These are phyloP conservation scores for Tolypocladium inflatum DNA, from an alignment of 2,329 filamentous ascomycete genomes.

Conservation along the genomic window DNA sequence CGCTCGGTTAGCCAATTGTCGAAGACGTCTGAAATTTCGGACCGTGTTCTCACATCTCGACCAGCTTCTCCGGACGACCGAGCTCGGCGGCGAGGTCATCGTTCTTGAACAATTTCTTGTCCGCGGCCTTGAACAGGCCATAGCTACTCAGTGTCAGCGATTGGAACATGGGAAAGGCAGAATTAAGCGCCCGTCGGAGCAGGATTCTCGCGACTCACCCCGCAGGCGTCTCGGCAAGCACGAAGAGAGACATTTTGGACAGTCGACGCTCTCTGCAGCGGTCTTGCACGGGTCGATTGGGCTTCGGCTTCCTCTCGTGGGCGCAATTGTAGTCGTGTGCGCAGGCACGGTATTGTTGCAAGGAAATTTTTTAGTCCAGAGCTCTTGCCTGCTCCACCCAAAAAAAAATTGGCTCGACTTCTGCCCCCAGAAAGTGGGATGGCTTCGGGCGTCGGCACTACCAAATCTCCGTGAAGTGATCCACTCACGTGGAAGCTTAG, in stretches of 20 bases:
- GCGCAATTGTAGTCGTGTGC: slow-evolving; percentile 27
- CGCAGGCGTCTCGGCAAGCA: slow-evolving; percentile 88
- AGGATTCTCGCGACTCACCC: slow-evolving; percentile 37
- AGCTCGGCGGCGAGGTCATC: slow-evolving; percentile 70
- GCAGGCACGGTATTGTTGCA: slow-evolving; percentile 20
- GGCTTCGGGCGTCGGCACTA: slow-evolving; percentile 10
- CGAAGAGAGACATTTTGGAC: slow-evolving; percentile 73
- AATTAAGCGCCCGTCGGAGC: background rate
- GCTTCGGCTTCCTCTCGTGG: slow-evolving; percentile 23
- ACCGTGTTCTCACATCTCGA: slow-evolving; percentile 62
- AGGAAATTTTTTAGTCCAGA: slow-evolving; percentile 33
- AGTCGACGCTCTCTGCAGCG: slow-evolving; percentile 18
- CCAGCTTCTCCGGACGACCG: slow-evolving; percentile 72
- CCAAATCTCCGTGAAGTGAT: slow-evolving; percentile 12
- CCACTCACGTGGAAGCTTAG: slow-evolving; percentile 11
- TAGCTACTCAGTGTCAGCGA: slow-evolving; percentile 53
- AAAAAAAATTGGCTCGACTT: slow-evolving; percentile 20
- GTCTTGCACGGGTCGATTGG: slow-evolving; percentile 20
- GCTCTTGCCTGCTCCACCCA: slow-evolving; percentile 25
- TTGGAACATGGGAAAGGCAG: background rate
- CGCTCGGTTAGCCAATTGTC: background rate
- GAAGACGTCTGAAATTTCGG: background rate
- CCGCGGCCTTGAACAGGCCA: slow-evolving; percentile 94
- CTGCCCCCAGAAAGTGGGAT: slow-evolving; percentile 16
- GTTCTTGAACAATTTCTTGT: slow-evolving; percentile 94